Conservation (phyloP, 1,139 yeast species). For the Yamadazyma sp. region DNA sequence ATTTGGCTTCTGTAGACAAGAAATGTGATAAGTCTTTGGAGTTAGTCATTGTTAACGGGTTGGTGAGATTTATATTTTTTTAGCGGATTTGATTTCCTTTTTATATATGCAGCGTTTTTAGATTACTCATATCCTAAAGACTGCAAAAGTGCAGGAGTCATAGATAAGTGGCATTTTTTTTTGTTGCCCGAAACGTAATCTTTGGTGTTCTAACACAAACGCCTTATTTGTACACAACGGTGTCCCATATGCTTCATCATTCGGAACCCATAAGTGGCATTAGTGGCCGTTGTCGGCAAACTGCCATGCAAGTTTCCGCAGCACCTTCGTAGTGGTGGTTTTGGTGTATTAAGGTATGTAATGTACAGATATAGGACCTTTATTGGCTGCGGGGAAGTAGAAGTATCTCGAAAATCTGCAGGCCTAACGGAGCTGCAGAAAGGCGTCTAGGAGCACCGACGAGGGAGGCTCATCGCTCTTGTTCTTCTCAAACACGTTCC, state of each 20-base stretch:
- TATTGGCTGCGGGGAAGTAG: too few species aligned
- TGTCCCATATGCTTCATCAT: too few species aligned
- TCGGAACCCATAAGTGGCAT: too few species aligned
- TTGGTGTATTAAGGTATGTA: background rate
- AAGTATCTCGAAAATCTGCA: too few species aligned
- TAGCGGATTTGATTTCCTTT: conserved; percentile 1
- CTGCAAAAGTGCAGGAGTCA: too few species aligned
- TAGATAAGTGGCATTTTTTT: too few species aligned
- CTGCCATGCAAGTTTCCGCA: too few species aligned
- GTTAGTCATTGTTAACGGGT: background rate
- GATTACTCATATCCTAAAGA: background rate
- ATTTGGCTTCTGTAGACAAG: conserved; percentile 74
- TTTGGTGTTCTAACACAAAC: too few species aligned
- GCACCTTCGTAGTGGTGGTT: background rate
- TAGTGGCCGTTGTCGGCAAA: too few species aligned
- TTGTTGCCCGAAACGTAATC: too few species aligned
- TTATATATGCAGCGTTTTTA: background rate
- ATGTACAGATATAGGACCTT: background rate
- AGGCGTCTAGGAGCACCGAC: conserved; percentile 73
- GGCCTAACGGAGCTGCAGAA: conserved; percentile 69
- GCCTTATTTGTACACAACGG: too few species aligned
- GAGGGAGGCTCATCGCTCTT: conserved; percentile 57
- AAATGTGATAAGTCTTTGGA: conserved; percentile 62
- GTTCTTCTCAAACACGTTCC: conserved; percentile 87
- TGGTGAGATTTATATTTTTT: background rate